Base-by-base conservation (phyloP, 805 yeast genomes). In the Pichia membranifaciens region DNA sequence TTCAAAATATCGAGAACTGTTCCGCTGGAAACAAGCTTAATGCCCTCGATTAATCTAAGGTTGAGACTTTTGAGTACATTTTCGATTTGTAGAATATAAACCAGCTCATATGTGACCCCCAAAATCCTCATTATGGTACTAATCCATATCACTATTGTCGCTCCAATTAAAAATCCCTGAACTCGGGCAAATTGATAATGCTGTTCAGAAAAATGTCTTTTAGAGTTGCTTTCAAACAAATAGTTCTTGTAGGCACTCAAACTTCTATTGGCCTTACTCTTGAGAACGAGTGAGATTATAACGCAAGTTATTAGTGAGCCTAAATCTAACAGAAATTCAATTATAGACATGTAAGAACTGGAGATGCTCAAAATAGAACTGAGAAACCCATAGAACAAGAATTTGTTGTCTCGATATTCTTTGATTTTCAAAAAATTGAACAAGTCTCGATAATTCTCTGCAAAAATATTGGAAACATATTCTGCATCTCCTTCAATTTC, bases 401-500 rank as follows among this genome's bases (percentile, higher is more conserved):
- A 16, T 18, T 48, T 17, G 18, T 29, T 41, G 15, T 36, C 15
- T 6, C 16, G 16, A 28, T 28, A 28, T 20, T 40, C 36, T 5
- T 15, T 22, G 4, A 25, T 6, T 6, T 32, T 38, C 5, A 28
- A 16, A 20, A 23, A 12, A 22, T 58, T 51, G 18, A 70, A 54
- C 1, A 65, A 57, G 20, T 65, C 61, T 18, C 67, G 66, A 56
- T 71, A 74, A 1, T 72, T 69, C 10, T 60, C 53, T 13, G 68
- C 71, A 49, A 75, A 64, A 21, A 74, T 65, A 18, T 69, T 62
- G 2, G 76, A 74, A 52, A 72, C 59, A 10, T 56, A 58, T 3
- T 59, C 59, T 4, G 73, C 62, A 51, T 73, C 67, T 5, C 72
- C 67, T 5, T 47, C 67, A 57, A 41, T 65, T 64, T 4, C 45